A percentile compares a stretch with the other conserved stretches of the same genome.
Conservation (phyloP, 345 rosid species). For the Populus alba region DNA sequence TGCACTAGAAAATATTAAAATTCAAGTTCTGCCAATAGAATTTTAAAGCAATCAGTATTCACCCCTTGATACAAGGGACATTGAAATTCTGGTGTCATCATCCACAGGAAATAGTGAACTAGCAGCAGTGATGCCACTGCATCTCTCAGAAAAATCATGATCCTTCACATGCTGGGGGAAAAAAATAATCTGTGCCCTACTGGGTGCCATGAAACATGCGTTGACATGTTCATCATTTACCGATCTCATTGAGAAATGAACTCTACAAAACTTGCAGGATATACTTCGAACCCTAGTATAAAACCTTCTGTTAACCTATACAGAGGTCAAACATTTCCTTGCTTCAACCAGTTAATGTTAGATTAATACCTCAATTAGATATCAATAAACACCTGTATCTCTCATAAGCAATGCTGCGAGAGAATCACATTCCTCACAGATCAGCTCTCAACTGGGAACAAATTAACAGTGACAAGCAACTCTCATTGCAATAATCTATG, state of each 20-base stretch:
- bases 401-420: neutral
- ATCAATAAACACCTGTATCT: too few species aligned
- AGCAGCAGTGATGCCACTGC: neutral
- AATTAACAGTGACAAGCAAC: neutral
- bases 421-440: neutral
- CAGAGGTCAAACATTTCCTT: too few species aligned
- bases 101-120: neutral
- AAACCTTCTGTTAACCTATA: neutral
- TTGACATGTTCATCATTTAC: neutral
- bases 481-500: neutral
- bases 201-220: neutral
- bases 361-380: too few species aligned
- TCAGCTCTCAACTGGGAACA: neutral
- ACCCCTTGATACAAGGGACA: neutral
- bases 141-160: neutral
- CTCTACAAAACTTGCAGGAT: neutral
- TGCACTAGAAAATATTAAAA: neutral
- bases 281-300: neutral
- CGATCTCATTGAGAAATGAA: neutral
- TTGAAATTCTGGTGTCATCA: neutral
- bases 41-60: neutral
- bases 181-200: neutral
- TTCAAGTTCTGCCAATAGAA: neutral
- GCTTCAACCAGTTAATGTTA: too few species aligned
- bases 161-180: neutral